phyloP scores from a whole-genome alignment of 2,329 filamentous ascomycete genomes.

The Alternaria gansuensis region DNA sequence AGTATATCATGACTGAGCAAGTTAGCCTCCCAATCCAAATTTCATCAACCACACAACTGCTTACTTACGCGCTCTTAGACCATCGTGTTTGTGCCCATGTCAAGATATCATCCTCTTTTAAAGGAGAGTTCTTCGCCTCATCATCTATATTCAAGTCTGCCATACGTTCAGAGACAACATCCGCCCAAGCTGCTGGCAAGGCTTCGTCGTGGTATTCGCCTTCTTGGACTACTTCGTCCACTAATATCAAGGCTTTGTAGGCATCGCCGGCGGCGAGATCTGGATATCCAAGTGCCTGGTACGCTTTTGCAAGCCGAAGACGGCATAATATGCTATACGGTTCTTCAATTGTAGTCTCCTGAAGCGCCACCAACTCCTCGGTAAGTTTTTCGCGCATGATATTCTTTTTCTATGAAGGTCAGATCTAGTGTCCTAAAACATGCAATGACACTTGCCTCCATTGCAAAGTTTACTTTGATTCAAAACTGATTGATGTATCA shows the following conservation, averaged over 20 bases:
- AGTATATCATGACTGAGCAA: constrained; percentile 44
- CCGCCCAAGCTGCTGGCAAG: constrained; percentile 60
- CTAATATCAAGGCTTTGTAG: constrained; percentile 86
- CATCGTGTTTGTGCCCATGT: constrained; percentile 36
- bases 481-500: constrained; percentile 1
- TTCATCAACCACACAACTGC: not conserved
- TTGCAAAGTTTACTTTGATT: constrained; percentile 3
- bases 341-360: constrained; percentile 32
- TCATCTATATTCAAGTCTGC: constrained; percentile 14
- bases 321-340: constrained; percentile 53
- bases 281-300: constrained; percentile 81
- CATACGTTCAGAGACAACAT: constrained; percentile 29
- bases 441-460: constrained; percentile 23
- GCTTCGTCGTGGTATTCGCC: constrained; percentile 81
- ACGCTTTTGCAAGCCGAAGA: constrained; percentile 72
- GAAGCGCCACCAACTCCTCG: constrained; percentile 36
- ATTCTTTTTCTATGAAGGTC: constrained; percentile 5
- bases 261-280: constrained; percentile 91
- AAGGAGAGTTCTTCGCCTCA: constrained; percentile 4
- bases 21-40: constrained; percentile 18
- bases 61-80: constrained; percentile 45
- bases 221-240: constrained; percentile 81
- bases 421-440: not conserved
- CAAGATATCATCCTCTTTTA: constrained; percentile 25
- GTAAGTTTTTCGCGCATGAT: constrained; percentile 27